A percentile compares a stretch with the other conserved stretches of the same genome.
Evolutionary conservation across 768 basidiomycete species (phyloP).

Genomic region (Brasilioporus rufonigricans): DNA sequence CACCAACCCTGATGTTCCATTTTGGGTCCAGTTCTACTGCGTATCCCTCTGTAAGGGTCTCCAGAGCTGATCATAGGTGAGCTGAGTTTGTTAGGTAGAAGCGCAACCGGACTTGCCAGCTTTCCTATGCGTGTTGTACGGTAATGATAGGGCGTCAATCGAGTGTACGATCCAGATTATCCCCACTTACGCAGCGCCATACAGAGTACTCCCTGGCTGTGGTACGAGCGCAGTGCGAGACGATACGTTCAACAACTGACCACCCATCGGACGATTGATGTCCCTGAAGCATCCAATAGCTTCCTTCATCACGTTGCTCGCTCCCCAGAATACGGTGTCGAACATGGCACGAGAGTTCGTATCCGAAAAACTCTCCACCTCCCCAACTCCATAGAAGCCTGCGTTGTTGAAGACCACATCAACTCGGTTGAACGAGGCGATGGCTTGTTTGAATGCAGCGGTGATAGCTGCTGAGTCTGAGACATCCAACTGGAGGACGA

Average conservation of each 20-base stretch:
- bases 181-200: conserved; percentile 29
- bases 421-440: conserved; percentile 36
- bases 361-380: conserved; percentile 86
- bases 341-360: conserved; percentile 63
- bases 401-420: conserved; percentile 51
- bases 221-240: conserved; percentile 30
- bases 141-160: background rate
- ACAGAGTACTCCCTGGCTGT: conserved; percentile 16
- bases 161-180: background rate
- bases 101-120: conserved; percentile 11
- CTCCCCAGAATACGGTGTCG: conserved; percentile 37
- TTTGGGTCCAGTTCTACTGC: conserved; percentile 33
- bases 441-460: conserved; percentile 35
- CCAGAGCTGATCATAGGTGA: conserved; percentile 28
- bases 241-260: conserved; percentile 33
- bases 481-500: conserved; percentile 44
- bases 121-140: conserved; percentile 9
- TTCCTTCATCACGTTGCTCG: conserved; percentile 30
- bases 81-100: background rate
- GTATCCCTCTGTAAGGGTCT: conserved; percentile 31
- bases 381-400: conserved; percentile 30
- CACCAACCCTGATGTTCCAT: conserved; percentile 36
- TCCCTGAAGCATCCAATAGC: conserved; percentile 38
- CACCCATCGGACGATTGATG: conserved; percentile 34
- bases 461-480: conserved; percentile 30